Evolutionary conservation across 1,139 yeast genomes (phyloP).

Genomic region (Suhomyces bokatorum): DNA sequence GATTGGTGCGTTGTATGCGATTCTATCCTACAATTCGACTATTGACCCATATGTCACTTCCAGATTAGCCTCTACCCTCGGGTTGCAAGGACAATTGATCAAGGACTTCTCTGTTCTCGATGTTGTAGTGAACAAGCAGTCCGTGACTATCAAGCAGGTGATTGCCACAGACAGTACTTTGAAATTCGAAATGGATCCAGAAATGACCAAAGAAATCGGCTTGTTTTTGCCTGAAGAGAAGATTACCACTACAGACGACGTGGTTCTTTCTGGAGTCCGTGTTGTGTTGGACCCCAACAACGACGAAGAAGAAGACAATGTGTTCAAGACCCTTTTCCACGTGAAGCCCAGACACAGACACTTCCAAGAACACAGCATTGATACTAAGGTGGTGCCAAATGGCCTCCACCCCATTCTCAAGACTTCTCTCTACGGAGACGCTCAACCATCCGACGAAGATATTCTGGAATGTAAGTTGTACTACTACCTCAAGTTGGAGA

Average conservation of each 20-base stretch:
- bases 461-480: constrained; percentile 32
- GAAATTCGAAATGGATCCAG: neutral
- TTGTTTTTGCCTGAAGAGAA: constrained; percentile 32
- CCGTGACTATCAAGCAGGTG: constrained; percentile 6
- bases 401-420: constrained; percentile 44
- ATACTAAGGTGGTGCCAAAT: constrained; percentile 22
- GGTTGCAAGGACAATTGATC: neutral
- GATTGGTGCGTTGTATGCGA: constrained; percentile 2
- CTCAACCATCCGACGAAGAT: constrained; percentile 22
- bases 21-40: neutral
- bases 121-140: neutral
- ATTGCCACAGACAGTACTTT: neutral
- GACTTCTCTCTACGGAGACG: constrained; percentile 18
- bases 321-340: constrained; percentile 43
- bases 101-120: constrained; percentile 4
- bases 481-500: constrained; percentile 35
- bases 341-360: constrained; percentile 44
- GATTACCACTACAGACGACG: constrained; percentile 32
- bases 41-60: neutral
- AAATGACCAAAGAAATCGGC: constrained; percentile 32
- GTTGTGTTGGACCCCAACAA: constrained; percentile 24
- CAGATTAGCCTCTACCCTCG: neutral
- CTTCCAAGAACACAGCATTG: constrained; percentile 9
- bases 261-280: constrained; percentile 38
- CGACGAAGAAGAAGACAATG: constrained; percentile 14